Evolutionary conservation across 2,329 filamentous ascomycete genomes (phyloP).

Genomic region (Phialocephala subalpina): DNA sequence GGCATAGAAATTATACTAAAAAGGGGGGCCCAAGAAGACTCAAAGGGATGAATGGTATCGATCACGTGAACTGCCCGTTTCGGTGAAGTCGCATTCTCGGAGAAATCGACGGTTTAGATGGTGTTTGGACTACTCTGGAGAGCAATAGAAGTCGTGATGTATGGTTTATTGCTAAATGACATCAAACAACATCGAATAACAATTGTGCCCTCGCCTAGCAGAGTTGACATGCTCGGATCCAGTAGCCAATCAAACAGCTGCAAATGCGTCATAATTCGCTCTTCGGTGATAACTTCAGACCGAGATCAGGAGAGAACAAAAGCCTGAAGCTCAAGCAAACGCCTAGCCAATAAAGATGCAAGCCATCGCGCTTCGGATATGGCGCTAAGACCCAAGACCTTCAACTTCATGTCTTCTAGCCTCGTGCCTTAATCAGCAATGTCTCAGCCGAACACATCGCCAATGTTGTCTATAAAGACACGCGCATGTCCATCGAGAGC

Average conservation of each 20-base stretch:
- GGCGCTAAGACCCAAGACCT: neutral
- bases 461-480: neutral
- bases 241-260: neutral
- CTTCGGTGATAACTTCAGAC: neutral
- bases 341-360: neutral
- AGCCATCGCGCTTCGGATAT: neutral
- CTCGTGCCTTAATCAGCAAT: constrained; percentile 19
- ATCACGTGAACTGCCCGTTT: no score
- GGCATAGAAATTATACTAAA: no score
- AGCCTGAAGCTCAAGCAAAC: neutral
- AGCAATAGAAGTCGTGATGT: no score
- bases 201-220: no score
- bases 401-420: neutral
- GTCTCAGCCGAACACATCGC: neutral
- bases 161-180: no score
- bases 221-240: neutral
- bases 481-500: neutral
- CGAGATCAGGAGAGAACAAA: neutral
- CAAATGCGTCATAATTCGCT: neutral
- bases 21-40: no score
- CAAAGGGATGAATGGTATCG: no score
- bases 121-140: no score
- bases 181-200: no score
- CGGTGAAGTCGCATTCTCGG: no score
- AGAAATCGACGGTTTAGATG: no score